Evolutionary conservation across 1,139 yeast genomes (phyloP), one percentile per base, ranked within the genome.

Genomic region (Yamadazyma taylorii): DNA sequence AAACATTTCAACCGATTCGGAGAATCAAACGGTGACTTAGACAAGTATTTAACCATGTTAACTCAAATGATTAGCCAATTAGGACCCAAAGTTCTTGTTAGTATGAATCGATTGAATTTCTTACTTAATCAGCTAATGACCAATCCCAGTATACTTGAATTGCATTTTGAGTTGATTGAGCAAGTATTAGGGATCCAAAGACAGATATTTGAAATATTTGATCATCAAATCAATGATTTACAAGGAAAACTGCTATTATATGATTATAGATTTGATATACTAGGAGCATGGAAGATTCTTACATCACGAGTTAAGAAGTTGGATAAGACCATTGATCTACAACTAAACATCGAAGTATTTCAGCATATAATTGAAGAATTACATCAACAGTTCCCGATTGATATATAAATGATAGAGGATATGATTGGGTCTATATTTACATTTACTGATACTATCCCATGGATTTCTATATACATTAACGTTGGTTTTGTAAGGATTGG

Each of bases 401-500:
- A 14, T 4, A 10, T 30, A 5, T 21, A 5, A 19, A 8, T 16
- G n/a, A n/a, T n/a, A n/a, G n/a, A n/a, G n/a, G n/a, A n/a, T n/a
- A n/a, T n/a, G n/a, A n/a, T n/a, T 19, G 21, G 21, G 21, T 19
- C 36, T 33, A 26, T 33, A 23, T 33, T 27, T 31, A 33, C 26
- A 25, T 17, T 22, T 17, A 10, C 17, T n/a, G n/a, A n/a, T n/a
- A n/a, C n/a, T n/a, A n/a, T n/a, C n/a, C n/a, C n/a, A n/a, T n/a
- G n/a, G n/a, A n/a, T n/a, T n/a, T n/a, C n/a, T n/a, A n/a, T n/a
- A 22, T 16, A 12, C 5, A 15, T 12, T 32, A 35, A 43, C 58
- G 66, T 32, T 60, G 55, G n/a, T 64, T 62, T 49, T 66, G 71
- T 38, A 66, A 61, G 11, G 67, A 56, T 52, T 84, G 81, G 17